These are phyloP conservation scores for Waitea zeae DNA, from an alignment of 1,284 basidiomycete species.

Conservation along the genomic window DNA sequence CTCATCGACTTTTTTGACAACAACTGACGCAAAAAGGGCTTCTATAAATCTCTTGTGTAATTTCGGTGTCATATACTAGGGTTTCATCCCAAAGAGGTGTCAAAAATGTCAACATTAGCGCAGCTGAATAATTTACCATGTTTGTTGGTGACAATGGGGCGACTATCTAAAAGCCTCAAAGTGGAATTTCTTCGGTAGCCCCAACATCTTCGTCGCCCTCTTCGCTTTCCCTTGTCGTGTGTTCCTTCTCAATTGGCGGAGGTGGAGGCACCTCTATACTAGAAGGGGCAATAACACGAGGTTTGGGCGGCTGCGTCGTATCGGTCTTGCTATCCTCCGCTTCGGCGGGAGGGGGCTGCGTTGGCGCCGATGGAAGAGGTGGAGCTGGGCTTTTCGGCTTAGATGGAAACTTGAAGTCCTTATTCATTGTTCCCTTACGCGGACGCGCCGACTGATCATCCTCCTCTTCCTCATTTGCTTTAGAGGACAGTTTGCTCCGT, in stretches of 20 bases:
- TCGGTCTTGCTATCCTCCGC: slow-evolving; percentile 4
- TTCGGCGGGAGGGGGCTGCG: slow-evolving; percentile 5
- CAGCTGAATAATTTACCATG: no score
- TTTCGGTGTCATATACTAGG: no score
- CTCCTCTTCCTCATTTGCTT: no score
- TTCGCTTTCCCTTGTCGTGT: slow-evolving; percentile 20
- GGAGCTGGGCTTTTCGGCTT: slow-evolving; percentile 11
- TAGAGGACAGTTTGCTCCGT: no score
- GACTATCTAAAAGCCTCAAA: no score
- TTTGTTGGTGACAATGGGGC: no score
- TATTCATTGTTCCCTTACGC: slow-evolving; percentile 54
- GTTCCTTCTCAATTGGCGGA: slow-evolving; percentile 60
- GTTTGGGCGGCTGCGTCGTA: no score
- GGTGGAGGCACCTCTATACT: slow-evolving; percentile 62
- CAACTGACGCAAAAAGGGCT: no score
- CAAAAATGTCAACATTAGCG: no score
- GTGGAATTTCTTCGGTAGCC: slow-evolving; percentile 49
- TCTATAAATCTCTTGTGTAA: no score
- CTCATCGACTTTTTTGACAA: slow-evolving; percentile 23
- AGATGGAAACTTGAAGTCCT: slow-evolving; percentile 56
- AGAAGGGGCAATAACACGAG: slow-evolving; percentile 28
- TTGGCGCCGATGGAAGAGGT: slow-evolving; percentile 9
- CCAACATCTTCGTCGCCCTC: slow-evolving; percentile 53
- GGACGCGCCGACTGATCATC: slow-evolving; percentile 8
- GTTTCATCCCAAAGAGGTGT: no score